Conservation (phyloP, 2,329 filamentous ascomycete genomes). For the Trichoderma aggressivum region DNA sequence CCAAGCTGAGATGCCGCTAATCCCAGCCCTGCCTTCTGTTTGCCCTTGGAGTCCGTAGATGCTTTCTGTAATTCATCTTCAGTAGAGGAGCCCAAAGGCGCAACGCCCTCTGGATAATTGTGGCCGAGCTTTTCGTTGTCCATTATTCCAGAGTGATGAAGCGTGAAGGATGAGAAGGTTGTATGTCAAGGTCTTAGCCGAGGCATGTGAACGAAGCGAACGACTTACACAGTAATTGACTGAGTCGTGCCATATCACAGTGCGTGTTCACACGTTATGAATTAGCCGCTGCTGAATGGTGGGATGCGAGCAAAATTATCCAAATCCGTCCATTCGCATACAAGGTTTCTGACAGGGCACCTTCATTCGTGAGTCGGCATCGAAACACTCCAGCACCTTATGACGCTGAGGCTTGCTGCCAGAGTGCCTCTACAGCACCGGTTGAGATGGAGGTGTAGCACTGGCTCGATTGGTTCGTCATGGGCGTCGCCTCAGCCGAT, state of each 20-base stretch:
- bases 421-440: constrained; percentile 26
- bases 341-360: not conserved
- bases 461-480: not conserved
- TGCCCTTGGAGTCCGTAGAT: not conserved
- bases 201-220: not conserved
- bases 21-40: constrained; percentile 1
- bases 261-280: not conserved
- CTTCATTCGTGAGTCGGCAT: not conserved
- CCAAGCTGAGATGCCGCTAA: not conserved
- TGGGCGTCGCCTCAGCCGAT: not conserved
- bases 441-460: constrained; percentile 22
- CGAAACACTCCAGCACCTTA: constrained; percentile 16
- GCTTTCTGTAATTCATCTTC: not conserved
- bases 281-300: not conserved
- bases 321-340: not conserved
- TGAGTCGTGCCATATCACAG: not conserved
- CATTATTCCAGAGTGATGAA: not conserved
- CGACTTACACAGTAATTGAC: not conserved
- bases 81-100: not conserved
- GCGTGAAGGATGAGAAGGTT: not conserved
- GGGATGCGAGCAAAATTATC: not conserved
- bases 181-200: not conserved
- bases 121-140: not conserved
- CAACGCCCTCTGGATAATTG: not conserved
- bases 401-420: constrained; percentile 25